These are phyloP conservation scores for Chloranthus sessilifolius DNA, from an alignment of 164 flowering plant species.

Conservation along the genomic window DNA sequence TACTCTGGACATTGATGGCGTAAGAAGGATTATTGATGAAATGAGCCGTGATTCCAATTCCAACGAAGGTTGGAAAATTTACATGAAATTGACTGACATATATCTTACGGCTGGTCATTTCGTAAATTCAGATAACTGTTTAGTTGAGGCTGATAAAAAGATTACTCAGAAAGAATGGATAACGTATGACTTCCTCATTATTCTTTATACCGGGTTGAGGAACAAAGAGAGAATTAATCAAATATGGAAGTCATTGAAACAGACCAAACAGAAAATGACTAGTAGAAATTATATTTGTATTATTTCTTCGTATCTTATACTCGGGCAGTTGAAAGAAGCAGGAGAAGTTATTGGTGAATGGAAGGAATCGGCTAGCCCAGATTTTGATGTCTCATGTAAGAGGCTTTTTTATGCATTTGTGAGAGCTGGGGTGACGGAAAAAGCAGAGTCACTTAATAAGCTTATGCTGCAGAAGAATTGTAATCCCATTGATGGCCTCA, in stretches of 20 bases:
- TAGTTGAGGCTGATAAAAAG: conserved; percentile 54
- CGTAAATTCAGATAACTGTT: conserved; percentile 34
- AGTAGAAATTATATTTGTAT: conserved; percentile 61
- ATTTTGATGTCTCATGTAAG: conserved; percentile 42
- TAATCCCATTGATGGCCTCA: conserved; percentile 17
- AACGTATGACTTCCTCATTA: conserved; percentile 78
- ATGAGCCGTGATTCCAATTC: conserved; percentile 46
- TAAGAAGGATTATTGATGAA: conserved; percentile 52
- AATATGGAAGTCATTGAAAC: conserved; percentile 76
- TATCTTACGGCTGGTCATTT: conserved; percentile 50
- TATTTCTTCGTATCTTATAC: conserved; percentile 70
- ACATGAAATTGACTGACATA: conserved; percentile 48
- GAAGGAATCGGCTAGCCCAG: conserved; percentile 53
- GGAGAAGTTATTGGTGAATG: conserved; percentile 66
- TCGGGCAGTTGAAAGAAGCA: conserved; percentile 62
- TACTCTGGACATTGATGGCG: conserved; percentile 46
- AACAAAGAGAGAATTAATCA: conserved; percentile 60
- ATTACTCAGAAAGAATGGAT: conserved; percentile 78
- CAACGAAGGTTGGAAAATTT: conserved; percentile 56
- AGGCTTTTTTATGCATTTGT: conserved; percentile 50
- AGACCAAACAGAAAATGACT: conserved; percentile 68
- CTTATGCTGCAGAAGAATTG: too few species aligned
- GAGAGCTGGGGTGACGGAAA: conserved; percentile 41
- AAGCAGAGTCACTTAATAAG: conserved; percentile 41
- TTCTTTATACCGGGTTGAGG: conserved; percentile 61